phyloP scores from a whole-genome alignment of 176 grass and related monocot genomes.

The Tuctoria greenei region DNA sequence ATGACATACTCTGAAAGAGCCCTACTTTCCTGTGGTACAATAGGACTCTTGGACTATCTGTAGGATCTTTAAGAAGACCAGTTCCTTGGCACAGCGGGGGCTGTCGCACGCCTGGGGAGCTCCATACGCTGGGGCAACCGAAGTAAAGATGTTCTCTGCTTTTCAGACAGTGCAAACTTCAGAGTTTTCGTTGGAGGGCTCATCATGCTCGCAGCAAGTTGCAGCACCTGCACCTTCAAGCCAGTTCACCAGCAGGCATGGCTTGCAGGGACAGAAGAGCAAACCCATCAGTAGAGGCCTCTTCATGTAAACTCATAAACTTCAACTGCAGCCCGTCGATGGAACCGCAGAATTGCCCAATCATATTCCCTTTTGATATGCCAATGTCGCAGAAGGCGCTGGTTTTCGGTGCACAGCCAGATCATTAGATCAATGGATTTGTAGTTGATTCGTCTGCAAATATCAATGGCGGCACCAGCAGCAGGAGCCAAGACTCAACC shows the following conservation, averaged over 20 bases:
- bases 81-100: constrained; percentile 73
- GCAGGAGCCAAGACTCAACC: constrained; percentile 27
- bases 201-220: constrained; percentile 43
- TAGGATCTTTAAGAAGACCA: constrained; percentile 94
- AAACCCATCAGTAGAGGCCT: constrained; percentile 32
- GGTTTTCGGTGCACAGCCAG: constrained; percentile 56
- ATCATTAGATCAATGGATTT: constrained; percentile 51
- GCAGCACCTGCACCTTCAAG: constrained; percentile 37
- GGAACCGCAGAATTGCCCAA: constrained; percentile 38
- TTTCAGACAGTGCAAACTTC: constrained; percentile 38
- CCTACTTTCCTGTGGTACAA: constrained; percentile 22
- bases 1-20: constrained; percentile 6
- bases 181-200: constrained; percentile 56
- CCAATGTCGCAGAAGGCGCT: constrained; percentile 43
- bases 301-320: constrained; percentile 58
- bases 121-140: constrained; percentile 37
- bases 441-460: constrained; percentile 41
- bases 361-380: constrained; percentile 46
- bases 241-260: constrained; percentile 40
- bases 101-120: constrained; percentile 55
- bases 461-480: constrained; percentile 26
- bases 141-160: constrained; percentile 43
- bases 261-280: constrained; percentile 40
- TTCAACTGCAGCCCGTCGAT: constrained; percentile 41
- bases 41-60: constrained; percentile 97